Evolutionary conservation across 352 stramenopile genomes (phyloP), one percentile per base, ranked within the genome.

Genomic region (Globisporangium echinulatum): DNA sequence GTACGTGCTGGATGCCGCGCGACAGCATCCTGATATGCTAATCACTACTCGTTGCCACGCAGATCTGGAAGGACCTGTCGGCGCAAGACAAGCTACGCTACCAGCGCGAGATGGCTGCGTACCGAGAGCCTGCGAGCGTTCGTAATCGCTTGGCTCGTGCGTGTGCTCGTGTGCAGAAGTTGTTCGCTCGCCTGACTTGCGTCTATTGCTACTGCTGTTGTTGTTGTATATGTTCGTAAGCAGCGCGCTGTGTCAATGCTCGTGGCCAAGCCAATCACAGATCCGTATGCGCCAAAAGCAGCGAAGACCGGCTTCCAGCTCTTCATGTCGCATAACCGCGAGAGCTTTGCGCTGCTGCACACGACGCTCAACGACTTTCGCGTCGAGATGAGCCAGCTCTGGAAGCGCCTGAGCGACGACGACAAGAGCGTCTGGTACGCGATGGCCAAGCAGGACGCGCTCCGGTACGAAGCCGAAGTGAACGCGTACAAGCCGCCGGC

Each of bases 231-330:
- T 39, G 25, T 60, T 25, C 25, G 25, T 25, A 25, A 25, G 17
- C 46, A 68, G 62, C 49, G 58, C 9, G 46, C 47, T 13, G 6
- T 55, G 7, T 59, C 64, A 14, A 40, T 48, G 5, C 53, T 60
- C 0, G 48, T 55, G 38, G 39, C 37, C 15, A 64, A 58, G 50
- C 58, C 52, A 15, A 50, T 72, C 17, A 78, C 75, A 63, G 69
- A 84, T 47, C 66, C 75, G 7, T 75, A 69, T 36, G 69, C 72
- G 2, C 73, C 70, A 8, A 74, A 79, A 49, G 54, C 64, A 6
- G 68, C 77, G 4, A 74, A 75, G 54, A 77, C 75, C n/a, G 75
- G 63, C 19, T 90, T 90, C 43, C 77, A 87, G 49, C 62, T 85
- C 15, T 87, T 90, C 52, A 66, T 90, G 56, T 69, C 61, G 33